Base-by-base conservation (phyloP, 768 basidiomycete genomes). In the Rhizopogon roseolus region DNA sequence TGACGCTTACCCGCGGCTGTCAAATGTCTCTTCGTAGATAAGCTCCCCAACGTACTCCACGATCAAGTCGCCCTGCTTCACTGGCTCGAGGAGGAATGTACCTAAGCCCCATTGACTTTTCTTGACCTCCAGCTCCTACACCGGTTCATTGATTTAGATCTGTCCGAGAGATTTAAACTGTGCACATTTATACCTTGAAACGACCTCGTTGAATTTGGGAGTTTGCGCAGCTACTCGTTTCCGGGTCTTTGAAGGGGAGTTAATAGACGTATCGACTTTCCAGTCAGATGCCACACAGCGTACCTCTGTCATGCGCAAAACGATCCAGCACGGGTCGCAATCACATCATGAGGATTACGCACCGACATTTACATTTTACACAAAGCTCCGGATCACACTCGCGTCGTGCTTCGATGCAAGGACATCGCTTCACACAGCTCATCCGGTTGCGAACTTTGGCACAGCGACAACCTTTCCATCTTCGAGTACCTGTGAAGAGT, bases 361-460 rank as follows among this genome's bases (percentile, higher is more conserved):
- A 84, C 82, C 64, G 75, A 51, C 76, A 71, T 56, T 72, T 68
- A 61, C 86, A 86, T 11, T 69, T 69, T 10, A 60, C 6, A 56
- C 88, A 90, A 8, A 87, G 54, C 36, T 82, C 81, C 3, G 86
- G 85, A 64, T 88, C 85, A 54, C 88, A 90, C 63, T 90, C 88
- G 36, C 81, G 73, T 8, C 69, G 61, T 0, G 74, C 69, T 19
- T 59, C 65, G 46, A 66, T 71, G 61, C 88, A 90, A 8, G 77
- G 74, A 58, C 88, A 90, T 4, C 66, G 67, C 13, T 62, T 57
- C 2, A 67, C 64, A 66, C 73, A 81, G 17, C 59, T 62, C 50
- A 58, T 64, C 17, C 52, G 54, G 3, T 62, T 58, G 40, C 56
- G 65, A 6, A 22, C 39, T 37, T 62, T 57, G 9, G 66, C 63